phyloP scores from a whole-genome alignment of 2,329 filamentous ascomycete genomes.

The Byssochlamys sp. region DNA sequence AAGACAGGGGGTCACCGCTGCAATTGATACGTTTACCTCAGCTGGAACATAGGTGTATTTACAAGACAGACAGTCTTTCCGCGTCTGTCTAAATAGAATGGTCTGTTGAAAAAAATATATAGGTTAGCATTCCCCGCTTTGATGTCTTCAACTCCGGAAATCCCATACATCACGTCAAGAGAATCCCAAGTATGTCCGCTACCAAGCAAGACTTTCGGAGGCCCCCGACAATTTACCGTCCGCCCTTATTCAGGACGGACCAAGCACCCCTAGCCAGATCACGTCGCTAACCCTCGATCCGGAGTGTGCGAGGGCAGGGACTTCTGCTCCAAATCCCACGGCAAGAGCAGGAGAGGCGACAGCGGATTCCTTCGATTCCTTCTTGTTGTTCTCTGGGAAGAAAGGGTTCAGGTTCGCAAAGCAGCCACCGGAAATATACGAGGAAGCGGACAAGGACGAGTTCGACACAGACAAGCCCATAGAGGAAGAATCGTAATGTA shows the following conservation, averaged over 20 bases:
- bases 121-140: background rate
- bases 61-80: background rate
- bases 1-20: background rate
- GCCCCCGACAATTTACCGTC: slow-evolving; percentile 36
- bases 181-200: background rate
- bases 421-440: slow-evolving; percentile 18
- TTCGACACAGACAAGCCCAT: slow-evolving; percentile 13
- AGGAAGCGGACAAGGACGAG: slow-evolving; percentile 17
- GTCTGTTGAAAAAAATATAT: background rate
- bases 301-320: slow-evolving; percentile 12
- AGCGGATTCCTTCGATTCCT: slow-evolving; percentile 8
- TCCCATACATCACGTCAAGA: background rate
- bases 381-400: slow-evolving; percentile 4
- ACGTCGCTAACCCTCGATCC: slow-evolving; percentile 22
- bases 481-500: slow-evolving; percentile 8
- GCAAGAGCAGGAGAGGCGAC: slow-evolving; percentile 9
- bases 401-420: slow-evolving; percentile 13
- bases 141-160: background rate
- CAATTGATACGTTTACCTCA: slow-evolving; percentile 2
- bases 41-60: background rate
- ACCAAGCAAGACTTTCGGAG: slow-evolving; percentile 3
- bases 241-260: slow-evolving; percentile 45
- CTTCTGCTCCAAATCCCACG: slow-evolving; percentile 9
- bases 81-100: background rate
- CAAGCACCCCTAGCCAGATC: slow-evolving; percentile 38